Conservation (phyloP, 2,329 filamentous ascomycete species). For the Chalara sp. region DNA sequence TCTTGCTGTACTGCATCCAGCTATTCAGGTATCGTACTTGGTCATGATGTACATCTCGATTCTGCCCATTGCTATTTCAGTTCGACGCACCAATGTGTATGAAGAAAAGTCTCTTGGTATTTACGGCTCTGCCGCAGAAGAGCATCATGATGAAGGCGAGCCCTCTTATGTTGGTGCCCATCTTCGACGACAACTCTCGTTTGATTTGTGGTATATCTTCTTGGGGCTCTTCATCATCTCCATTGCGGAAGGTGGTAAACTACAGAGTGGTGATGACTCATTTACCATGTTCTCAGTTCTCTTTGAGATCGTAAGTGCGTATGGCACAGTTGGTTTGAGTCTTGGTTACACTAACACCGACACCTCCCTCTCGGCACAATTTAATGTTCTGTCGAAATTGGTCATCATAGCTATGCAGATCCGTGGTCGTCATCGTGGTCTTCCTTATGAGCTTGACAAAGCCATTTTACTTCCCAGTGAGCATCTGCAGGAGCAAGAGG, state of each 20-base stretch:
- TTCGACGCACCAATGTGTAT: slow-evolving; percentile 92
- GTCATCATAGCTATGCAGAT: slow-evolving; percentile 65
- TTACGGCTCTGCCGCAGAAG: slow-evolving; percentile 46
- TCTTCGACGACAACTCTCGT: slow-evolving; percentile 86
- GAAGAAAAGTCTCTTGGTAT: slow-evolving; percentile 83
- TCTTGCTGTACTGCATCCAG: slow-evolving; percentile 73
- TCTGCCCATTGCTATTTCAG: slow-evolving; percentile 91
- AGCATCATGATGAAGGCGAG: slow-evolving; percentile 42
- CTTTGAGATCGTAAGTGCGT: slow-evolving; percentile 85
- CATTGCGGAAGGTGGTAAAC: slow-evolving; percentile 72
- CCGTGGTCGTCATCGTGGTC: slow-evolving; percentile 60
- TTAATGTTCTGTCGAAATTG: slow-evolving; percentile 57
- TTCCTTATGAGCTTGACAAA: slow-evolving; percentile 63
- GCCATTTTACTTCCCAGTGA: slow-evolving; percentile 64
- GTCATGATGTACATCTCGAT: slow-evolving; percentile 99
- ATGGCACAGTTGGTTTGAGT: slow-evolving; percentile 88
- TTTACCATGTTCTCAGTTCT: slow-evolving; percentile 66
- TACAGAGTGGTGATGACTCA: slow-evolving; percentile 50
- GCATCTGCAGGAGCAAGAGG: slow-evolving; percentile 53
- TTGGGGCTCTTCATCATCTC: slow-evolving; percentile 87
- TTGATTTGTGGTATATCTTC: slow-evolving; percentile 97
- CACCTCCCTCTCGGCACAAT: slow-evolving; percentile 76
- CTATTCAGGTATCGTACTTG: slow-evolving; percentile 87
- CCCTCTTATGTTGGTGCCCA: slow-evolving; percentile 86
- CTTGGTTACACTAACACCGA: slow-evolving; percentile 74